These are phyloP conservation scores for Pogostemon cablin DNA, from an alignment of 257 asterid genomes.

Conservation along the genomic window DNA sequence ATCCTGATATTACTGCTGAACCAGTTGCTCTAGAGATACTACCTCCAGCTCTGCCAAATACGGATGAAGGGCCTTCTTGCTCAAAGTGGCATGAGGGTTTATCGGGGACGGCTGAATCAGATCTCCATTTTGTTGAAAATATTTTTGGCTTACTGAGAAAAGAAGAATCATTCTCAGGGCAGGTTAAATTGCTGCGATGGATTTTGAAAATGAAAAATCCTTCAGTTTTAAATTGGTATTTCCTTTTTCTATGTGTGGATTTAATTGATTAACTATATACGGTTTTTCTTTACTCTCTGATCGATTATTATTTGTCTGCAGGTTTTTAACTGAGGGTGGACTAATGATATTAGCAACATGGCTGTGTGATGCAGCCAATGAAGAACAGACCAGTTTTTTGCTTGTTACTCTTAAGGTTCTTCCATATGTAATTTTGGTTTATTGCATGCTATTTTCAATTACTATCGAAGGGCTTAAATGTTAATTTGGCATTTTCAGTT, in stretches of 20 bases:
- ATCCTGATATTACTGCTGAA: constrained; percentile 48
- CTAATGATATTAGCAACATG: constrained; percentile 91
- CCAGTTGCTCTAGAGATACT: constrained; percentile 66
- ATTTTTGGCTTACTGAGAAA: constrained; percentile 77
- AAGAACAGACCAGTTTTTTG: constrained; percentile 89
- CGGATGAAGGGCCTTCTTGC: constrained; percentile 65
- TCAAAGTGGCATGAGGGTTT: constrained; percentile 54
- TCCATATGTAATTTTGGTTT: constrained; percentile 7
- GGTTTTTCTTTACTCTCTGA: constrained; percentile 2
- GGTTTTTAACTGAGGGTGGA: constrained; percentile 90
- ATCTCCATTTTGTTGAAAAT: constrained; percentile 62
- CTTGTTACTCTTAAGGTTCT: constrained; percentile 72
- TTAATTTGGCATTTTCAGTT: constrained; percentile 53
- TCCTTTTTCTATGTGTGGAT: constrained; percentile 25
- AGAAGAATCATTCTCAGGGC: constrained; percentile 90
- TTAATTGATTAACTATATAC: constrained; percentile 17
- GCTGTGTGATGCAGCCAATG: constrained; percentile 88
- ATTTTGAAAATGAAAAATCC: constrained; percentile 70
- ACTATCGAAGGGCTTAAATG: constrained; percentile 25
- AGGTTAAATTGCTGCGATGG: constrained; percentile 88
- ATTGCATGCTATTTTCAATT: constrained; percentile 18
- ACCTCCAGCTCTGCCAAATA: constrained; percentile 58
- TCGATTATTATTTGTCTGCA: constrained; percentile 41
- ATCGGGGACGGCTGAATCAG: constrained; percentile 62
- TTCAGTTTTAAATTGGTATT: constrained; percentile 73